Evolutionary conservation across 2,329 filamentous ascomycete genomes (phyloP).

Genomic region (Nemania serpens): DNA sequence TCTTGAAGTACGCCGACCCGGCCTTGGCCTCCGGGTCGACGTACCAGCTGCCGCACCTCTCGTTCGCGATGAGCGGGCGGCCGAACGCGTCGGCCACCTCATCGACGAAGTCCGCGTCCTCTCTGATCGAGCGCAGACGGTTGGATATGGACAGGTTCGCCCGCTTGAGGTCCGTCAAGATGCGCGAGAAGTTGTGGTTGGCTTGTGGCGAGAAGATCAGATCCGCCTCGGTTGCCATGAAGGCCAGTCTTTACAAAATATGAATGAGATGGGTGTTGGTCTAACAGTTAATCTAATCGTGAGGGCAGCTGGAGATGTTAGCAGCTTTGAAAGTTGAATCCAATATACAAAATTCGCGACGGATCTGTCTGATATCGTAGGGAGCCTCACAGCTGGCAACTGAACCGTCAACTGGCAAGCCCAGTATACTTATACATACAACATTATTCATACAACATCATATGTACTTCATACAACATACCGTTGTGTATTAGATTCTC

Average conservation of each 20-base stretch:
- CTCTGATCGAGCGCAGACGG: constrained; percentile 76
- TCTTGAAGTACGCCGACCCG: constrained; percentile 93
- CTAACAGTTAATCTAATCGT: no score
- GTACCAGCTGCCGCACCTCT: constrained; percentile 97
- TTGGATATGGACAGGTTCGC: constrained; percentile 80
- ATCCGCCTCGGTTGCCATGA: constrained; percentile 45
- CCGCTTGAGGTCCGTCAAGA: constrained; percentile 73
- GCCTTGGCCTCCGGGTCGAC: constrained; percentile 67
- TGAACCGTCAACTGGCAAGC: not conserved
- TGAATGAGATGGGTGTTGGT: no score
- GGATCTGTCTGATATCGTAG: not conserved
- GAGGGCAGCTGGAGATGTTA: no score
- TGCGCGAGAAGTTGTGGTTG: constrained; percentile 69
- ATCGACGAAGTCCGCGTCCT: constrained; percentile 76
- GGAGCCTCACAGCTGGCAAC: constrained; percentile 9
- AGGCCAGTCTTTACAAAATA: not conserved
- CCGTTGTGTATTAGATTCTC: no score
- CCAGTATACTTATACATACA: not conserved
- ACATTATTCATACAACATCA: no score
- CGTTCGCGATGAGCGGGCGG: constrained; percentile 84
- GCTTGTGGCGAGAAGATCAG: constrained; percentile 57
- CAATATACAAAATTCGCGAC: no score
- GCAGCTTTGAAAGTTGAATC: no score
- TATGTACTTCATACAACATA: no score
- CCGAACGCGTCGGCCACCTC: constrained; percentile 59